These are phyloP conservation scores for Phialocephala sp. DNA, from an alignment of 2,329 filamentous ascomycete species.

Conservation along the genomic window DNA sequence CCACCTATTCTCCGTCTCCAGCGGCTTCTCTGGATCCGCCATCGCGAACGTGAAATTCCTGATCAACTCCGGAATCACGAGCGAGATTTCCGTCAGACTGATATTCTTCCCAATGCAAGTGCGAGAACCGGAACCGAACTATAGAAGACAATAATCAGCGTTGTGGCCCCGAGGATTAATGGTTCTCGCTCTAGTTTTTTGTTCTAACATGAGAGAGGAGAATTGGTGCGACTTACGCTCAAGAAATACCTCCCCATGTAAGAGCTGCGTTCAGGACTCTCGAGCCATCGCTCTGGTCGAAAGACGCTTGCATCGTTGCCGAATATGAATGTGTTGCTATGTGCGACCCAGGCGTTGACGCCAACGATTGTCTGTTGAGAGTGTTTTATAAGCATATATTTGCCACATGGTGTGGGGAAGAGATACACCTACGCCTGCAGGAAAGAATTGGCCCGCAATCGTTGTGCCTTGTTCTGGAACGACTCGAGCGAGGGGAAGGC, in stretches of 20 bases:
- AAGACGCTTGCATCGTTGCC: conserved; percentile 47
- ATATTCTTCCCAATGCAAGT: conserved; percentile 46
- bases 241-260: conserved; percentile 15
- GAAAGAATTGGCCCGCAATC: conserved; percentile 50
- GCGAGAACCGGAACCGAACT: conserved; percentile 40
- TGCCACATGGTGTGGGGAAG: neutral
- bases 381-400: neutral
- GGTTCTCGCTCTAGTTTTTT: neutral
- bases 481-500: conserved; percentile 52
- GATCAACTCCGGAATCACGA: conserved; percentile 44
- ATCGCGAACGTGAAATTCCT: conserved; percentile 40
- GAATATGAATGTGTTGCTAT: conserved; percentile 43
- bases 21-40: conserved; percentile 43
- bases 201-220: neutral
- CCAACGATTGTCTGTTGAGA: conserved; percentile 35
- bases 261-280: conserved; percentile 26
- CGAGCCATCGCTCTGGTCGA: conserved; percentile 51
- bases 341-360: conserved; percentile 47
- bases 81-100: conserved; percentile 47
- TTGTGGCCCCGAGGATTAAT: neutral
- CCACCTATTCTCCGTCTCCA: conserved; percentile 47
- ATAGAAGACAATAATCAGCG: conserved; percentile 32
- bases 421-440: conserved; percentile 43
- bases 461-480: conserved; percentile 52
- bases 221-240: conserved; percentile 7